These are phyloP conservation scores for Phellopilus nigrolimitatus DNA, from an alignment of 1,284 basidiomycete species.

Conservation along the genomic window DNA sequence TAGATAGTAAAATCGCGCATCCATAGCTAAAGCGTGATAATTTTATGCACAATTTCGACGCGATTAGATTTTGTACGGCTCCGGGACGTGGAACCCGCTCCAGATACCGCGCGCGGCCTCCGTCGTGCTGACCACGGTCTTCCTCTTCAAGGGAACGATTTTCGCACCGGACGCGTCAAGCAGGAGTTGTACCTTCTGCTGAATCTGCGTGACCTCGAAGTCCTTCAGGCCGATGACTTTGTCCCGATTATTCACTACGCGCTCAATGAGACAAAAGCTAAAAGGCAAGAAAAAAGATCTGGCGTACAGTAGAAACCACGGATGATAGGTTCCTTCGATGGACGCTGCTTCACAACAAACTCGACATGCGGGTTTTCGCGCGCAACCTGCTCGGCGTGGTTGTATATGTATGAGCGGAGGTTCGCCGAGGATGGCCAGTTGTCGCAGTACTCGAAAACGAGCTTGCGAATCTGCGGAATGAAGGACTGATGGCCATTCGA, in stretches of 20 bases:
- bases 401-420: slow-evolving; percentile 63
- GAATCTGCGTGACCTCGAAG: slow-evolving; percentile 65
- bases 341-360: slow-evolving; percentile 70
- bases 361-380: slow-evolving; percentile 74
- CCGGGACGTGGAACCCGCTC: slow-evolving; percentile 72
- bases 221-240: slow-evolving; percentile 74
- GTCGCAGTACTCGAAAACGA: slow-evolving; percentile 83
- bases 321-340: slow-evolving; percentile 67
- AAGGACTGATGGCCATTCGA: slow-evolving; percentile 69
- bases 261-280: slow-evolving; percentile 14
- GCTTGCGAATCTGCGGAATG: slow-evolving; percentile 70
- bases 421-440: slow-evolving; percentile 70
- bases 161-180: slow-evolving; percentile 82
- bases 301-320: slow-evolving; percentile 70
- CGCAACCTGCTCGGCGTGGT: slow-evolving; percentile 59
- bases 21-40: not conserved
- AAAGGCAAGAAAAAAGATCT: slow-evolving; percentile 6
- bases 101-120: slow-evolving; percentile 81
- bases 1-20: too few relatives aligned
- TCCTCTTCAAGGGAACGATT: slow-evolving; percentile 69
- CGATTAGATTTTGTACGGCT: slow-evolving; percentile 40
- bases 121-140: slow-evolving; percentile 69
- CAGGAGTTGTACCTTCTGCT: slow-evolving; percentile 73
- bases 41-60: not conserved
- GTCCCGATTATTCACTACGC: slow-evolving; percentile 69